phyloP scores from a whole-genome alignment of 1,284 basidiomycete genomes.

The Peniophora sp. region DNA sequence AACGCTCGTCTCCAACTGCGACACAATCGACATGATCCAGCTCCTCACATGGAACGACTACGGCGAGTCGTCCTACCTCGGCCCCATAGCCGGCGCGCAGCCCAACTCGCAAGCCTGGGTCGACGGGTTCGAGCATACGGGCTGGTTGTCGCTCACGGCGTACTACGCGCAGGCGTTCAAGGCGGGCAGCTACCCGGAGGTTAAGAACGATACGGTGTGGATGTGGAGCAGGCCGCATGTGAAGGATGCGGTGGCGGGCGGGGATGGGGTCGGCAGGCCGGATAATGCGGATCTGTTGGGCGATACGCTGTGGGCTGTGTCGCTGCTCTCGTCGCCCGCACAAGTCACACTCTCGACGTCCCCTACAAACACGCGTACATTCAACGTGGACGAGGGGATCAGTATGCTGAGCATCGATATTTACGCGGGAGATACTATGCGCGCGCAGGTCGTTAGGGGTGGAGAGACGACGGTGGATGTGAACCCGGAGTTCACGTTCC shows the following conservation, averaged over 20 bases:
- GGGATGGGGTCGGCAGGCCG: slow-evolving; percentile 47
- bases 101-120: slow-evolving; percentile 34
- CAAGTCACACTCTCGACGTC: slow-evolving; percentile 46
- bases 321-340: slow-evolving; percentile 50
- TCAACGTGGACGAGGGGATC: slow-evolving; percentile 48
- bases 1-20: slow-evolving; percentile 50
- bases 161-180: slow-evolving; percentile 76
- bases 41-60: slow-evolving; percentile 33
- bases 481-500: slow-evolving; percentile 43
- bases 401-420: slow-evolving; percentile 61
- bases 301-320: slow-evolving; percentile 60
- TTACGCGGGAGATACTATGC: slow-evolving; percentile 49
- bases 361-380: slow-evolving; percentile 34
- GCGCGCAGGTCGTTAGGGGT: slow-evolving; percentile 47
- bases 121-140: slow-evolving; percentile 31
- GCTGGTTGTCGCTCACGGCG: slow-evolving; percentile 55
- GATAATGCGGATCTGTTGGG: slow-evolving; percentile 45
- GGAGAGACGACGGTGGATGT: slow-evolving; percentile 46
- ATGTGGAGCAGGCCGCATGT: slow-evolving; percentile 74
- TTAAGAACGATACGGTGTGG: slow-evolving; percentile 58
- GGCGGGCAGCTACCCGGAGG: slow-evolving; percentile 57
- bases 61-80: slow-evolving; percentile 34
- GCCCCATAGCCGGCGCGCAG: slow-evolving; percentile 59
- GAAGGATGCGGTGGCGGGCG: slow-evolving; percentile 38
- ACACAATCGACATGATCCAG: slow-evolving; percentile 42